Conservation (phyloP, 106 monocot species). For the Iris macrosiphon region DNA sequence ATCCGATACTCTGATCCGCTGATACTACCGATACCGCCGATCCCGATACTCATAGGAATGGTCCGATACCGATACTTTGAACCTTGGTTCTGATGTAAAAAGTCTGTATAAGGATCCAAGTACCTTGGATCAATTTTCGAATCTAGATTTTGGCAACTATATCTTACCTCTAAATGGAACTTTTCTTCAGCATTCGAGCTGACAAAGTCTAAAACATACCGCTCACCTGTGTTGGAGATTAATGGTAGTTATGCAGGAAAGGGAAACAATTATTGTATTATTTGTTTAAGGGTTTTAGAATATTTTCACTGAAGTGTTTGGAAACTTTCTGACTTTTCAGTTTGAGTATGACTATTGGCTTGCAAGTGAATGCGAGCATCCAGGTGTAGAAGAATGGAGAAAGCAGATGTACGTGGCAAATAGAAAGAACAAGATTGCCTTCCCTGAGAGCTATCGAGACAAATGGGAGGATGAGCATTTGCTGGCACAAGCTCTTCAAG, state of each 20-base stretch:
- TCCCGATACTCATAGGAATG: no score
- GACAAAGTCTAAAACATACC: neutral
- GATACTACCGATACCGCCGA: no score
- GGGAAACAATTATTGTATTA: neutral
- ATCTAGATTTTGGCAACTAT: no score
- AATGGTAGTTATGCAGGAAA: no score
- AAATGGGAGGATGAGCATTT: constrained; percentile 83
- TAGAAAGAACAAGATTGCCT: constrained; percentile 24
- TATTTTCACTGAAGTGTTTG: neutral
- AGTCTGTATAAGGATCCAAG: no score
- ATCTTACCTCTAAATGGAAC: no score
- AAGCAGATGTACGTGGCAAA: constrained; percentile 58
- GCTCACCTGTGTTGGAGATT: neutral
- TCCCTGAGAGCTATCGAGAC: constrained; percentile 67
- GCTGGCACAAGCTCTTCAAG: constrained; percentile 36
- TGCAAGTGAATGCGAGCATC: constrained; percentile 57
- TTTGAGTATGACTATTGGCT: constrained; percentile 83
- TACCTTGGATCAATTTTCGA: no score
- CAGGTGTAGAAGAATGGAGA: constrained; percentile 71
- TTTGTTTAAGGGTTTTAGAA: neutral
- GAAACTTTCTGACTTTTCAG: constrained; percentile 49
- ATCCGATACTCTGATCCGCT: no score
- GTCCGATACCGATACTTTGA: no score
- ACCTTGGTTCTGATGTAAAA: no score
- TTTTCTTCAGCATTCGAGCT: neutral